Conservation (phyloP, 2,329 filamentous ascomycete genomes). For the Colletotrichum tamarilloi region DNA sequence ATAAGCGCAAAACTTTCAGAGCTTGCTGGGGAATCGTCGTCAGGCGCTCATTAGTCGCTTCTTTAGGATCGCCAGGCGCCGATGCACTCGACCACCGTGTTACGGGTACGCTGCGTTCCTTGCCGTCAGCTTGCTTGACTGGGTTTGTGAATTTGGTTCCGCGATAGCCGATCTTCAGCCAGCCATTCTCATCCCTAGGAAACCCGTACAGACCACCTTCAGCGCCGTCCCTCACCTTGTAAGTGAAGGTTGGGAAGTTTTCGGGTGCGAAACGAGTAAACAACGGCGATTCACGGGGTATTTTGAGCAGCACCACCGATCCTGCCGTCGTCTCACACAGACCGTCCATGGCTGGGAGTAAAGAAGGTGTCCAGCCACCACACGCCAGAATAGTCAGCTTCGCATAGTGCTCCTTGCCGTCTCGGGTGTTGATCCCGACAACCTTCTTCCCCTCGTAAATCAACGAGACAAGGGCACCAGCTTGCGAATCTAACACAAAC, state of each 20-base stretch:
- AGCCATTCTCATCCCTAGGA: slow-evolving; percentile 39
- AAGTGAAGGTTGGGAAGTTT: slow-evolving; percentile 37
- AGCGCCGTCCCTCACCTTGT: slow-evolving; percentile 38
- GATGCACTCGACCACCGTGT: slow-evolving; percentile 47
- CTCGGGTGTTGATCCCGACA: slow-evolving; percentile 51
- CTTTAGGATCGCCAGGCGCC: slow-evolving; percentile 4
- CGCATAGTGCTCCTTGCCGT: slow-evolving; percentile 48
- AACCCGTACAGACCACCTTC: slow-evolving; percentile 43
- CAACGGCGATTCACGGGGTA: slow-evolving; percentile 29
- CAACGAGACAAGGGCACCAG: slow-evolving; percentile 45
- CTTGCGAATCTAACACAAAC: slow-evolving; percentile 49
- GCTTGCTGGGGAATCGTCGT: slow-evolving; percentile 39
- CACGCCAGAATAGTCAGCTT: slow-evolving; percentile 52
- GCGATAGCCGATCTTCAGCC: slow-evolving; percentile 44
- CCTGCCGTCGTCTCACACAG: slow-evolving; percentile 38
- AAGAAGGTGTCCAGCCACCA: slow-evolving; percentile 43
- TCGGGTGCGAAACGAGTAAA: slow-evolving; percentile 32
- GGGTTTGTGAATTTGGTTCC: slow-evolving; percentile 53
- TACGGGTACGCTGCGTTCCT: slow-evolving; percentile 50
- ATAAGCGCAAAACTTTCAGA: slow-evolving; percentile 41
- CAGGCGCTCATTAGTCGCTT: slow-evolving; percentile 27
- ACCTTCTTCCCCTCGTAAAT: slow-evolving; percentile 40
- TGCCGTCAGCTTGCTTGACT: slow-evolving; percentile 44
- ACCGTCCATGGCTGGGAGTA: slow-evolving; percentile 36
- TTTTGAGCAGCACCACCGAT: slow-evolving; percentile 34